Conservation (phyloP, 2,329 filamentous ascomycete species). For the Fusarium pseudocircinatum region DNA sequence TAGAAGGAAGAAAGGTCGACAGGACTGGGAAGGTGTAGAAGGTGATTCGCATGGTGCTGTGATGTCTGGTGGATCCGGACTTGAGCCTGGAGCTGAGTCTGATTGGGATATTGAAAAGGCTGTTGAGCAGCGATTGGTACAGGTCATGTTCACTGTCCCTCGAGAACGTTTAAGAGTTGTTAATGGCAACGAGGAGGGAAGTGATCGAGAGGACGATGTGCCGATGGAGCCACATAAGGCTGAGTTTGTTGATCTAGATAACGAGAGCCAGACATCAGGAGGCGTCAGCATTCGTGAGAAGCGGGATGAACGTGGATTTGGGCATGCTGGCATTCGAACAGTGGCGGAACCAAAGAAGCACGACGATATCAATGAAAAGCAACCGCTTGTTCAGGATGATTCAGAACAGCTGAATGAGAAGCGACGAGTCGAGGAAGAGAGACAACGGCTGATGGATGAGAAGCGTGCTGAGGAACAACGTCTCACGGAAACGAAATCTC, state of each 20-base stretch:
- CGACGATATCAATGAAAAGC: constrained; percentile 22
- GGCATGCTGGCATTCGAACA: not conserved
- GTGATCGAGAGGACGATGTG: constrained; percentile 44
- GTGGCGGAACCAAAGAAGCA: constrained; percentile 5
- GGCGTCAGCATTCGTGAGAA: constrained; percentile 24
- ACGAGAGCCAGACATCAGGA: constrained; percentile 34
- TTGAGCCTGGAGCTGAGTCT: constrained; percentile 59
- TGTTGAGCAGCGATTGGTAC: constrained; percentile 75
- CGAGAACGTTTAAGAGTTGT: constrained; percentile 89
- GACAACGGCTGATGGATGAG: not conserved
- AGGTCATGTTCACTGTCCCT: constrained; percentile 94
- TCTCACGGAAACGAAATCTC: not conserved
- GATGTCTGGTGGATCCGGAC: constrained; percentile 45
- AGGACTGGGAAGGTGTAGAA: constrained; percentile 60
- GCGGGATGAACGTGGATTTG: not conserved
- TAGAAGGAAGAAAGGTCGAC: constrained; percentile 64
- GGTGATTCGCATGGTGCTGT: constrained; percentile 14
- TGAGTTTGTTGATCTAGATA: constrained; percentile 55
- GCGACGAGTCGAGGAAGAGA: not conserved
- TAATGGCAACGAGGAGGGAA: constrained; percentile 70
- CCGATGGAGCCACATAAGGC: constrained; percentile 47
- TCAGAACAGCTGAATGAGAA: not conserved
- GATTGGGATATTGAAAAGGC: constrained; percentile 83
- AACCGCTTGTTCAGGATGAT: constrained; percentile 8
- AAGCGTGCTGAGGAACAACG: constrained; percentile 6